Conservation (phyloP, 805 yeast genomes). For the Starmerella scarabaei region DNA sequence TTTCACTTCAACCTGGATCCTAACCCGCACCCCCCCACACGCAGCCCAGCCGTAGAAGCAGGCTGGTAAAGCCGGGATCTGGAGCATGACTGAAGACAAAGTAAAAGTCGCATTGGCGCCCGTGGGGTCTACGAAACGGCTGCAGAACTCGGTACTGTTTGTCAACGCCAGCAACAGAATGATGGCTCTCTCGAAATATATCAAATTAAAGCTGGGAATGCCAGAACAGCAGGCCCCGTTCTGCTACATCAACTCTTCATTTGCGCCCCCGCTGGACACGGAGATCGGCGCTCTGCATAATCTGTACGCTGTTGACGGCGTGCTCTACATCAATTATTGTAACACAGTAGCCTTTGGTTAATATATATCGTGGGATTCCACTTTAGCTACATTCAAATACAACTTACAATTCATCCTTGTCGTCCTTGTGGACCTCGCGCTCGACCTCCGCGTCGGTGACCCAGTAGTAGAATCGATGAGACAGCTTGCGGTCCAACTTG, state of each 20-base stretch:
- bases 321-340: conserved; percentile 27
- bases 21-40: neutral
- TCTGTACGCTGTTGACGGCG: conserved; percentile 23
- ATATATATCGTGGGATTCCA: too few relatives aligned
- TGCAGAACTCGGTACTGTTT: conserved; percentile 35
- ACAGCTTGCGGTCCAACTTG: conserved; percentile 6
- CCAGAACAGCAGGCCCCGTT: conserved; percentile 26
- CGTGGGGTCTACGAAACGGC: conserved; percentile 40
- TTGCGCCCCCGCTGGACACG: conserved; percentile 32
- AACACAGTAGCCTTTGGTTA: conserved; percentile 28
- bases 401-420: conserved; percentile 13
- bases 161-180: conserved; percentile 36
- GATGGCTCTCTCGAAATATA: conserved; percentile 34
- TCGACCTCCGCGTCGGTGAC: conserved; percentile 18
- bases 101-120: conserved; percentile 38
- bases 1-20: neutral
- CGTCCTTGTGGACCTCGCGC: conserved; percentile 6
- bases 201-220: conserved; percentile 30
- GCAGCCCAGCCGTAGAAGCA: too few relatives aligned
- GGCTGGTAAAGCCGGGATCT: neutral
- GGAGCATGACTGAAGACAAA: conserved; percentile 2
- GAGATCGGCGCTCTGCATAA: conserved; percentile 25
- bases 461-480: conserved; percentile 17
- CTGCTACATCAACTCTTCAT: conserved; percentile 31
- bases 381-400: too few relatives aligned